Base-by-base conservation (phyloP, 83 land plant species). In the Picea abies region DNA sequence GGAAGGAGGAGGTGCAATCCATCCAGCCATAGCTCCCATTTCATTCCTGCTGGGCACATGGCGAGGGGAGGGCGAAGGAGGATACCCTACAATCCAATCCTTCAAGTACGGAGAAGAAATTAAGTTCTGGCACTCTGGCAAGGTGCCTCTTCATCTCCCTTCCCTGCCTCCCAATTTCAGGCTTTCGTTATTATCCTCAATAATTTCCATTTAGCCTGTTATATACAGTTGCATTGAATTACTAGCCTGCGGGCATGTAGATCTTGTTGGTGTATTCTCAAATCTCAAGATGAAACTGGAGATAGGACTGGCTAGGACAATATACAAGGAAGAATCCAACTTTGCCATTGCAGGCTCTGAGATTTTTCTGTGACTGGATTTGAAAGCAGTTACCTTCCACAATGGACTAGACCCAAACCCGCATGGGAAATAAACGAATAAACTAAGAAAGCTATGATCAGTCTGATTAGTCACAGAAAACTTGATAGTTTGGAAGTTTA, bases 51-150 rank as follows among this genome's bases (percentile, higher is more conserved):
- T 94, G 61, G 97, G 97, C 58, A 92, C 88, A 37, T 94, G 97
- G 97, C 87, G 91, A 79, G 97, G 97, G 16, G 85, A 94, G 78
- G 97, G 97, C 68, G 89, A 89, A 47, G 97, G 97, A 14, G 89
- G 90, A 1, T 94, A 80, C 67, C 94, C 97, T 44, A 94, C 97
- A 79, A 94, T 94, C 71, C 87, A 89, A 61, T 81, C 94, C 78
- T 94, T 94, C 84, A 44, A 79, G 35, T 94, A 94, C 78, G 90
- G 90, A 66, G 97, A 94, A 82, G 93, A 94, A 85, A 84, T 94
- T 72, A 61, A 81, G 41, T 90, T 94, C 79, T 89, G 90, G 78
- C 96, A 94, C 82, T 88, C 93, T 49, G 90, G 90, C 58, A 92
- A 91, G 96, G 93, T 93, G 49, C 39, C 39, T 69, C 68, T 26